Percentiles rank a stretch among this genome's conserved stretches.
These are phyloP conservation scores for Zasmidium citrigriseum DNA, from an alignment of 2,329 filamentous ascomycete species.

Conservation along the genomic window DNA sequence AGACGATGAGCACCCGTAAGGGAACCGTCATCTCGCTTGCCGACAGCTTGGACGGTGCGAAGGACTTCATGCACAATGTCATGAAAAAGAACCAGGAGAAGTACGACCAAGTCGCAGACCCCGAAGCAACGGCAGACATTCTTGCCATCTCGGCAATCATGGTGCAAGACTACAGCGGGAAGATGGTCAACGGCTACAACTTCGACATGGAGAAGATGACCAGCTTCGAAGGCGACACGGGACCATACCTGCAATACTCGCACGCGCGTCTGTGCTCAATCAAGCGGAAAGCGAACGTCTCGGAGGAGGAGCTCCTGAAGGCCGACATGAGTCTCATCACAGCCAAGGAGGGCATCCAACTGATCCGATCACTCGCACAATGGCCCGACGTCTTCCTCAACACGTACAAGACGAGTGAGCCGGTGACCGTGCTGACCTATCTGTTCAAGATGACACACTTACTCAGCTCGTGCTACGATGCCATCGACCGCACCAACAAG, in stretches of 20 bases:
- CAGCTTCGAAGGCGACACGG: slow-evolving; percentile 82
- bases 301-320: slow-evolving; percentile 56
- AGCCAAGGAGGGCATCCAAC: slow-evolving; percentile 71
- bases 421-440: slow-evolving; percentile 68
- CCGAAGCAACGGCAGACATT: slow-evolving; percentile 77
- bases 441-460: slow-evolving; percentile 85
- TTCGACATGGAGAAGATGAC: slow-evolving; percentile 83
- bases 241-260: slow-evolving; percentile 82
- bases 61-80: slow-evolving; percentile 95
- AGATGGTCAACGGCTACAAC: slow-evolving; percentile 72
- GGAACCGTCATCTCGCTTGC: slow-evolving; percentile 52
- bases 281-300: slow-evolving; percentile 57
- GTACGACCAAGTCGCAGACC: slow-evolving; percentile 86
- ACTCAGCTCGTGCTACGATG: slow-evolving; percentile 78
- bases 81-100: slow-evolving; percentile 91
- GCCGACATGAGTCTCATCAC: slow-evolving; percentile 69
- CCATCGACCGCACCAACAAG: slow-evolving; percentile 42
- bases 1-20: slow-evolving; percentile 66
- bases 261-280: slow-evolving; percentile 69
- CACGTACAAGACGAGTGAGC: slow-evolving; percentile 80
- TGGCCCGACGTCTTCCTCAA: slow-evolving; percentile 85
- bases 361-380: slow-evolving; percentile 74
- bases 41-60: slow-evolving; percentile 60
- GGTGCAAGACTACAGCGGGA: slow-evolving; percentile 97
- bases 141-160: slow-evolving; percentile 94